Base-by-base conservation (phyloP, 2,329 filamentous ascomycete genomes). In the Pseudomassariella vexata region DNA sequence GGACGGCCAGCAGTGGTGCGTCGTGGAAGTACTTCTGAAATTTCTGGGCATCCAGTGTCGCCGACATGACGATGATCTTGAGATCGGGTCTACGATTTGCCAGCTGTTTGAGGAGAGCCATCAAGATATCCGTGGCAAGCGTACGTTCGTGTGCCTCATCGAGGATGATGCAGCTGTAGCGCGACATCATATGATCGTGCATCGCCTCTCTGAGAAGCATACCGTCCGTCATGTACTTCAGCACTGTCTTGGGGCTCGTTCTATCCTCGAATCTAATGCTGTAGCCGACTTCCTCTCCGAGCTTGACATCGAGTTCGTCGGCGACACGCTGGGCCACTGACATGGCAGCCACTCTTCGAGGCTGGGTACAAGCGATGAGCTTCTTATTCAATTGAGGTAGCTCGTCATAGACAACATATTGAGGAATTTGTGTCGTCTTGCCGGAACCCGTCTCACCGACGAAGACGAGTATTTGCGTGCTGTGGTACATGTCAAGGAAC, bases 141-240 rank as follows among this genome's bases (percentile, higher is more conserved):
- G 92, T 98, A 58, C 94, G 79, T 63, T 98, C 92, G 78, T 98
- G 92, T 34, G 94, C 92, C 61, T 98, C 92, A 59, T 98, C 92
- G 40, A 98, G 82, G 61, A 98, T 96, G 56, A 98, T 96, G 51
- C 86, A 94, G 68, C 87, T 92, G 65, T 98, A 98, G 34, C 89
- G 84, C 30, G 76, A 82, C 63, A 98, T 77, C 48, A 94, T 76
- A 53, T 89, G 85, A 59, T 98, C 92, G 61, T 95, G 82, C 81
- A 98, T 94, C 36, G 92, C 89, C 63, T 98, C 92, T 52, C 92
- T 73, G 52, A 96, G 72, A 50, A 98, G 79, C 83, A 98, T 96
- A 76, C 94, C 94, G 55, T 98, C 92, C 26, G 94, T 98, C 92
- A 98, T 98, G 70, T 98, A 98, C 69, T 98, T 98, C 56, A 98